Evolutionary conservation across 441 rosid species (phyloP).

Genomic region (Gossypium lobatum): DNA sequence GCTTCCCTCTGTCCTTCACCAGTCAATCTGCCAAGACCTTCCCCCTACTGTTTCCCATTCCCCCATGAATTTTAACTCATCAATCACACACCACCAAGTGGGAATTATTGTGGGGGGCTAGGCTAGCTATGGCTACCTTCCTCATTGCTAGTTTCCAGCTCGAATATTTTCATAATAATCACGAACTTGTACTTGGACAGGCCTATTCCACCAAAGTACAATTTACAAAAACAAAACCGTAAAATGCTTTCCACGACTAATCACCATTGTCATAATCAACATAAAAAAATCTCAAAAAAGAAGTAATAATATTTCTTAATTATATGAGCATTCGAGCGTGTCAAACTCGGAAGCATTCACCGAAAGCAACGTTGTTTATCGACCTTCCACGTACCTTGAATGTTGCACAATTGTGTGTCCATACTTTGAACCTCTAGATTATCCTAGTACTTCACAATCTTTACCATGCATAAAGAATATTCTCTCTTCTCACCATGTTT

Average conservation of each 20-base stretch:
- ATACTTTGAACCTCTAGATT: neutral
- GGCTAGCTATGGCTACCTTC: neutral
- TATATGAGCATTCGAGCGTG: neutral
- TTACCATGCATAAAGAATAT: neutral
- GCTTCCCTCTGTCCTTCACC: slow-evolving; percentile 27
- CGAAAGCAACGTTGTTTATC: neutral
- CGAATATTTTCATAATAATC: neutral
- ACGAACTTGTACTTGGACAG: neutral
- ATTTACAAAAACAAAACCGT: neutral
- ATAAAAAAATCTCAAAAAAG: neutral
- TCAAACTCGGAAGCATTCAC: slow-evolving; percentile 3
- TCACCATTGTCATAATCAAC: neutral
- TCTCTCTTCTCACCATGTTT: neutral
- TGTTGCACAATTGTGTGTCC: neutral
- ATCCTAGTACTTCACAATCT: neutral
- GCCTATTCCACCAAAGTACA: neutral
- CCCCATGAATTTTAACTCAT: slow-evolving; percentile 27
- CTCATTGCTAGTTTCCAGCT: neutral
- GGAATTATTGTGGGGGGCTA: slow-evolving; percentile 24
- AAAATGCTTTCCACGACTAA: neutral
- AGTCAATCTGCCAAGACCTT: neutral
- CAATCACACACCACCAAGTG: slow-evolving; percentile 28
- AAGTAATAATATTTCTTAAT: neutral
- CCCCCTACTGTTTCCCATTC: neutral
- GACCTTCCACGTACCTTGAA: slow-evolving; percentile 6